Evolutionary conservation across 2,329 filamentous ascomycete species (phyloP).

Genomic region (Trichoderma sp.): DNA sequence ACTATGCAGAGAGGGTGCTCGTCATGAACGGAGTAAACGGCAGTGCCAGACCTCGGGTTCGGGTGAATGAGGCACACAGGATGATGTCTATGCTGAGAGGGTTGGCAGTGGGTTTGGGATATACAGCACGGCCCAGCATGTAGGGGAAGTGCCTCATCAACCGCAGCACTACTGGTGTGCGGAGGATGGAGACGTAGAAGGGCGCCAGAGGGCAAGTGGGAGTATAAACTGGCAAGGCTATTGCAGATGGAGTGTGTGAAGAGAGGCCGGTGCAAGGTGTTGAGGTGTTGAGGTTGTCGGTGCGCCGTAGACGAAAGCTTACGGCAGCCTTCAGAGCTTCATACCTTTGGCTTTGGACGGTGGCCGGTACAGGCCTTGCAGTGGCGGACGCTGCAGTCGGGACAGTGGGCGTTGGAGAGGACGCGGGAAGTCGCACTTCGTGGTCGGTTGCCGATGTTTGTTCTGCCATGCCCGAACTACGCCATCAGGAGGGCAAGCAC

Average conservation of each 20-base stretch:
- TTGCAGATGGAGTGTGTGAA: conserved; percentile 12
- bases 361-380: conserved; percentile 30
- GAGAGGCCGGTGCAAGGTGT: conserved; percentile 13
- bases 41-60: background rate
- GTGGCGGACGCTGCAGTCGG: conserved; percentile 28
- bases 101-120: background rate
- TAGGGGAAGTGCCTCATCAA: conserved; percentile 20
- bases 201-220: conserved; percentile 10
- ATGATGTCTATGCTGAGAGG: background rate
- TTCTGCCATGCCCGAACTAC: conserved; percentile 67
- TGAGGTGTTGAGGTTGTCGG: background rate
- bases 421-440: conserved; percentile 55
- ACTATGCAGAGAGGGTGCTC: background rate
- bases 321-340: background rate
- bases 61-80: conserved; percentile 16
- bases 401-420: conserved; percentile 38
- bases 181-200: conserved; percentile 22
- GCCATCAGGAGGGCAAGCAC: conserved; percentile 58
- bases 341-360: conserved; percentile 35
- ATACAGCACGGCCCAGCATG: background rate
- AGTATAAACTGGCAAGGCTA: background rate
- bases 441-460: conserved; percentile 59
- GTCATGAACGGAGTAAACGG: background rate
- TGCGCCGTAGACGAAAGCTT: background rate
- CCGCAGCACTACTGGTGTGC: conserved; percentile 13